Base-by-base conservation (phyloP, 2,329 filamentous ascomycete species). In the Talaromyces amestolkiae region DNA sequence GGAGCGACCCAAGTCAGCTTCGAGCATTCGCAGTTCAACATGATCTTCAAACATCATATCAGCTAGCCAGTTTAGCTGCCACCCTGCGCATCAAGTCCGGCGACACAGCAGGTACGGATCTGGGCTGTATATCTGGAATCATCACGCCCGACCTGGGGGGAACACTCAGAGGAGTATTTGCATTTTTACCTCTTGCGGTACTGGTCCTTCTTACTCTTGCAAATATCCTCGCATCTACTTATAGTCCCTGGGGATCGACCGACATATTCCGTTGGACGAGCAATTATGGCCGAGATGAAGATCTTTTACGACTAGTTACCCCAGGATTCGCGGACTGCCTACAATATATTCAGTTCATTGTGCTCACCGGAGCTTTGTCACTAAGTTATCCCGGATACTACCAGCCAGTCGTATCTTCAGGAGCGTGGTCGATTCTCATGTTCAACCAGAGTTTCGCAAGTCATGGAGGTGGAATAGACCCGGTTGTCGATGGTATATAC, bases 221-320 rank as follows among this genome's bases (percentile, higher is more conserved):
- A 15, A 97, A 94, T 7, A 82, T 93, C 41, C 88, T 92, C 69
- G 93, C 95, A 2, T 91, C 88, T 59, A 91, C 96, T 43, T 94
- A 88, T 75, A 97, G 93, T 73, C 95, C 95, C 0, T 99, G 95
- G 94, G 95, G 95, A 22, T 91, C 92, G 1, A 87, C 87, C 8
- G 91, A 99, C 75, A 84, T 94, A 22, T 98, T 98, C 76, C 89
- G 91, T 70, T 99, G 94, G 93, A 93, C 92, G n/a, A 96, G 92
- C 74, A 99, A 99, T 75, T 98, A 96, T 75, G 95, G 95, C 41
- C 88, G 94, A 70, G 95, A 99, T 72, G 91, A 92, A 67, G 95
- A 99, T 79, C 82, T 97, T 69, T 83, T 99, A 63, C 89, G 95
- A 64, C 83, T 99, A 58, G 92, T 99, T 39, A 99, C 95, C 0